Base-by-base conservation (phyloP, 176 grass and related monocot species). In the Oryza meridionalis region DNA sequence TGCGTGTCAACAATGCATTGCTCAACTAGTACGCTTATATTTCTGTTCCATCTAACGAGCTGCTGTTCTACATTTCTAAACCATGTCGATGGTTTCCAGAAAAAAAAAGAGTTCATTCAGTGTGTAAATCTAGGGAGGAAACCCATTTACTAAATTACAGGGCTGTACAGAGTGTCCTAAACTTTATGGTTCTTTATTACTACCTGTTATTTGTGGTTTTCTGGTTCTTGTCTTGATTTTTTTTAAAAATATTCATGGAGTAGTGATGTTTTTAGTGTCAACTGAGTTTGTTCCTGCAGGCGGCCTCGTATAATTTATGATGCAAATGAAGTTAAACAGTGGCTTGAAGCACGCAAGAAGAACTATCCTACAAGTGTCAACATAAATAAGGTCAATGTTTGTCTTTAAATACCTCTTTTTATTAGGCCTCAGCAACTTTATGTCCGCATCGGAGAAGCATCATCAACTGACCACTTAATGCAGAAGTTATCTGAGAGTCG, bases 261-360 rank as follows among this genome's bases (percentile, higher is more conserved):
- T 27, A 11, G 32, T 13, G 31, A 49, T 66, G 81, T 77, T 26
- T 77, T n/a, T 66, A 35, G 3, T 66, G 7, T 5, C 19, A 14
- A 68, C 66, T 84, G 8, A 70, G 22, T 65, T 35, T 88, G 29
- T 75, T 29, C 43, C 73, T 92, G 84, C 67, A 96, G 96, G 84
- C 64, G 49, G 1, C 76, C 69, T 69, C 79, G 43, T 67, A 81
- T 92, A n/a, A 69, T 73, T 21, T 99, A 99, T 84, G 78, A 86
- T 65, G 86, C 80, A 90, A 94, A 92, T 22, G 93, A 99, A 87
- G 81, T 99, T 81, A 92, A 90, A 78, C 91, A 84, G 72, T 99
- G 96, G 96, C 44, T 89, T 84, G 88, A 94, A 82, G 91, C 96
- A 81, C 91, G 96, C 3, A 96, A 78, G 71, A 96, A 90, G 63